A percentile compares a stretch with the other conserved stretches of the same genome.
Evolutionary conservation across 73 alveolate genomes (phyloP).

Genomic region (Urostyla sp.): DNA sequence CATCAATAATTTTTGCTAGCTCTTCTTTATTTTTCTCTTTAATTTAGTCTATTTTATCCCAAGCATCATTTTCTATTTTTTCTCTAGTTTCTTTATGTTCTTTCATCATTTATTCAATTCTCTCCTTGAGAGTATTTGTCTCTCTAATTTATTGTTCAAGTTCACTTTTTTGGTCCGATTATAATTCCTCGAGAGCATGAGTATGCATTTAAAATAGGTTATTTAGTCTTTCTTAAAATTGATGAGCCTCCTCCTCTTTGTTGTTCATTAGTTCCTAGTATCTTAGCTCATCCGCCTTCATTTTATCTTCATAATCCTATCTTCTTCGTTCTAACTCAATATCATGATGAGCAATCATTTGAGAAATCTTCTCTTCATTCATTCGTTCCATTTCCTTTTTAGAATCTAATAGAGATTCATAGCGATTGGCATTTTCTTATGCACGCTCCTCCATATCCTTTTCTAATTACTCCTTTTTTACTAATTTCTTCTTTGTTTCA

Average conservation of each 20-base stretch:
- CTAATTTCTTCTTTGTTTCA: conserved; percentile 61
- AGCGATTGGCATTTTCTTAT: conserved; percentile 54
- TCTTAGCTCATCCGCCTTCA: conserved; percentile 62
- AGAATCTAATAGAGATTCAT: conserved; percentile 65
- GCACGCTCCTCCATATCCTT: conserved; percentile 73
- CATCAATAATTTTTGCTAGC: conserved; percentile 72
- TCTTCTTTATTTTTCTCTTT: conserved; percentile 81
- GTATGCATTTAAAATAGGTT: conserved; percentile 69
- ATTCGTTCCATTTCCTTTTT: conserved; percentile 76
- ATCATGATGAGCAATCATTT: conserved; percentile 64
- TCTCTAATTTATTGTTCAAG: conserved; percentile 43
- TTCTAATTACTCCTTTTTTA: conserved; percentile 67
- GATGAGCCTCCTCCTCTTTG: conserved; percentile 71
- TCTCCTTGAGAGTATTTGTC: conserved; percentile 47
- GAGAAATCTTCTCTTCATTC: conserved; percentile 60
- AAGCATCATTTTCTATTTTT: conserved; percentile 75
- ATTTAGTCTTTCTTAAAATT: conserved; percentile 66
- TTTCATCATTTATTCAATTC: conserved; percentile 48
- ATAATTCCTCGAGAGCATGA: conserved; percentile 51
- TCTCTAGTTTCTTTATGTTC: conserved; percentile 71
- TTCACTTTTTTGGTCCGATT: conserved; percentile 53
- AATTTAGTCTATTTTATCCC: conserved; percentile 79
- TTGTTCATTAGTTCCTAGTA: conserved; percentile 56
- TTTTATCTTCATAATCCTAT: conserved; percentile 74
- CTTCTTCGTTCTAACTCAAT: conserved; percentile 69